Evolutionary conservation across 2,329 filamentous ascomycete genomes (phyloP), one percentile per base, ranked within the genome.

Genomic region (Botrytis hyacinthi): DNA sequence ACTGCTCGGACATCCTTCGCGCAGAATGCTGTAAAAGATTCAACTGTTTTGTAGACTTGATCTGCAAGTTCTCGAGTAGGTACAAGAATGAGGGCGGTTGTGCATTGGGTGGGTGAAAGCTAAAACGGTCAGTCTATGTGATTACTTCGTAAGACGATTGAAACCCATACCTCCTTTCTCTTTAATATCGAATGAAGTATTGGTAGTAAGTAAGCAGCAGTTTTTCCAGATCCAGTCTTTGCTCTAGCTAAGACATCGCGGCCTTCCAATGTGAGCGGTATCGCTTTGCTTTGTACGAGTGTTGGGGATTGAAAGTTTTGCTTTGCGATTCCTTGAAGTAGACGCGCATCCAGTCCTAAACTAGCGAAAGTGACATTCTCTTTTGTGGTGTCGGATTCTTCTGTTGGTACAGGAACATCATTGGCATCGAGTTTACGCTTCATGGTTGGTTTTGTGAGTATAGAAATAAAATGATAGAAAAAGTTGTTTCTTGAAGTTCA

Each of bases 221-320:
- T 99, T 86, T 99, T 99, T 78, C 96, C 96, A 6, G 95, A 97
- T 20, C 96, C 96, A 8, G 96, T 98, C 83, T 95, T 97, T 54
- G 95, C 94, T 80, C 95, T 94, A 72, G 94, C 95, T 57, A 98
- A 86, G 66, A 99, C 90, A 86, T 98, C 94, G 80, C 93, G 91
- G 20, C 96, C 95, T 76, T 94, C 90, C 29, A 98, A 86, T 35
- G 93, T 94, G 54, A 98, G 84, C 1, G 96, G 96, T 75, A 99
- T 97, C 1, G 93, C 93, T 82, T 92, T 91, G 60, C 90, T 88
- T 83, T 99, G 96, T 2, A 98, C 93, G 20, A 91, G 87, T n/a
- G 96, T 98, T 22, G 96, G 96, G 73, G 90, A 90, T 76, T 91
- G 87, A 84, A 95, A 98, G 82, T 92, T 91, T 82, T 96, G 92